phyloP scores from a whole-genome alignment of 805 yeast species.

The Yamadazyma philogaea region DNA sequence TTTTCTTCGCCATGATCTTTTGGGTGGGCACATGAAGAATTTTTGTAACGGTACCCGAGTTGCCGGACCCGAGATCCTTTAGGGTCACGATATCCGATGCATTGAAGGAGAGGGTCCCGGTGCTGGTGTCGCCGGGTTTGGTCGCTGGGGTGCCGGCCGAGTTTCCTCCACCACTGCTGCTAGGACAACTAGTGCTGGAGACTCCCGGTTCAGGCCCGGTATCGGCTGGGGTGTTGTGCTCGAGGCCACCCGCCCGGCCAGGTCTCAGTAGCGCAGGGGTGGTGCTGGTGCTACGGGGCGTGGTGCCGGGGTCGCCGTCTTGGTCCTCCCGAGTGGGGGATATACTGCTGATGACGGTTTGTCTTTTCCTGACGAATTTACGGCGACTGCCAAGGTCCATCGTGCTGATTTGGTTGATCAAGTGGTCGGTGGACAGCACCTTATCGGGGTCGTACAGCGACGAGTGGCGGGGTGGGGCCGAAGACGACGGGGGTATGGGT shows the following conservation, averaged over 20 bases:
- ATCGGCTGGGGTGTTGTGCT: no score
- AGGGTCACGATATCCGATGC: conserved; percentile 69
- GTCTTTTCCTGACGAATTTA: conserved; percentile 27
- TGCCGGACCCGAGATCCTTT: conserved; percentile 85
- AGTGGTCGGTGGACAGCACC: conserved; percentile 19
- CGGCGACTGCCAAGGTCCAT: conserved; percentile 18
- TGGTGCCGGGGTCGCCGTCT: background rate
- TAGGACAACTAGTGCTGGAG: no score
- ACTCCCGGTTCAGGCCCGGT: no score
- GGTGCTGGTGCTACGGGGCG: background rate
- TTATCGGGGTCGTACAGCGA: conserved; percentile 27
- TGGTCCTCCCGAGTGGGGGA: conserved; percentile 35
- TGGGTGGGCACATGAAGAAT: conserved; percentile 88
- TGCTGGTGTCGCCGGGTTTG: background rate
- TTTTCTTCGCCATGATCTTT: conserved; percentile 85
- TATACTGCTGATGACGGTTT: conserved; percentile 41
- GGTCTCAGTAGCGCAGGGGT: no score
- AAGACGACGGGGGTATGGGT: no score
- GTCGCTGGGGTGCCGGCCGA: background rate
- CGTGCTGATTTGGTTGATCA: conserved; percentile 27
- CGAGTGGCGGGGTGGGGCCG: no score
- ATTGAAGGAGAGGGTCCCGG: conserved; percentile 18
- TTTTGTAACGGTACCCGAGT: conserved; percentile 88
- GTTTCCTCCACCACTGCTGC: conserved; percentile 14
- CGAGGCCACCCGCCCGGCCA: no score